Base-by-base conservation (phyloP, 2,329 filamentous ascomycete genomes). In the Pseudopithomyces chartarum region DNA sequence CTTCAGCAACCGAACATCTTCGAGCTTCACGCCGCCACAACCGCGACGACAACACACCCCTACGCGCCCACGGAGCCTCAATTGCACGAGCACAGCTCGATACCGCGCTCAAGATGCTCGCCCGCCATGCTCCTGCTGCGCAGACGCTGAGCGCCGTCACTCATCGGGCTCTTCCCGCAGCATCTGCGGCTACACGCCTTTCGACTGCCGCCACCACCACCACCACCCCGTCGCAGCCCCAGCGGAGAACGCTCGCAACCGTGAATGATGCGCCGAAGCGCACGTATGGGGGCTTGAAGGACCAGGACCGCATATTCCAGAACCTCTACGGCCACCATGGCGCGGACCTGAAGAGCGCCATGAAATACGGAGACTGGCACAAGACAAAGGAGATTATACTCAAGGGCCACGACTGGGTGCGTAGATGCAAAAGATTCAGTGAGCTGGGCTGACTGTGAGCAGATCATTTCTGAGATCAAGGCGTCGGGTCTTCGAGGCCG, bases 301-400 rank as follows among this genome's bases (percentile, higher is more conserved):
- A 99, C 78, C 92, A 98, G 82, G 95, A 99, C 81, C 89, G 95
- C 71, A 99, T 99, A 80, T 99, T 99, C 82, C 93, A 96, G 82
- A 99, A 99, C 81, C 85, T 99, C 57, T 99, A 99, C 82, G 89
- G 92, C 72, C 92, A 95, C 76, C 92, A 91, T 81, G 92, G 92
- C 51, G 85, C 92, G 61, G 93, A 97, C 78, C 81, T 99, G 68
- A 94, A 95, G 83, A 92, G 88, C 74, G 93, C 95, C 52, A 93
- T 92, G 88, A 97, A 96, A 82, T 96, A 96, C 85, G 95, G 95
- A 69, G 95, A 98, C 79, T 99, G 95, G 95, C 87, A 99, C 83
- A 97, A 96, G 85, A 99, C 95, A 54, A 99, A 99, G 85, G 95
- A 99, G 78, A 99, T 99, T 56, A 79, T 99, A 57, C 81, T 92